Percentiles rank a stretch among this genome's conserved stretches.
phyloP scores from a whole-genome alignment of 192 early-diverging fungal species.

The Backusella tarrabulga region DNA sequence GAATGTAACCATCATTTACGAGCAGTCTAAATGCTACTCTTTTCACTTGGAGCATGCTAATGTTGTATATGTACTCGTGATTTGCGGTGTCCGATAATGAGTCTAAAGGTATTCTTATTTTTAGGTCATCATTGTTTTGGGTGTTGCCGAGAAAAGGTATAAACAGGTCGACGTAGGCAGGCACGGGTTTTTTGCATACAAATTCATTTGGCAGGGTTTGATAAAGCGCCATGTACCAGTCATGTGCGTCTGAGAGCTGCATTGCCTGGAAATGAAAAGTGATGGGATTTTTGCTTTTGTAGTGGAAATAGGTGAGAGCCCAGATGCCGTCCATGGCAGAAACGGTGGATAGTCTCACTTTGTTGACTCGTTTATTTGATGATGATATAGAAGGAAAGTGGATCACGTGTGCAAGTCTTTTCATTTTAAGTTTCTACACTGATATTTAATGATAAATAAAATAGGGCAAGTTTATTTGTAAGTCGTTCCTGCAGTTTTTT shows the following conservation, averaged over 20 bases:
- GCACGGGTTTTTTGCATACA: not conserved
- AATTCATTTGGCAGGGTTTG: not conserved
- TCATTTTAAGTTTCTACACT: not conserved
- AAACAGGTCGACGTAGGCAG: constrained; percentile 6
- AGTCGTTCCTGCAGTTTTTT: not conserved
- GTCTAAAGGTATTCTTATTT: not conserved
- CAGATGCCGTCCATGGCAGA: not conserved
- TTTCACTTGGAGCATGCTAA: not conserved
- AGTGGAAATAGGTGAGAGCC: not conserved
- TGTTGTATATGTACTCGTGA: not conserved
- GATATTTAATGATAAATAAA: not conserved
- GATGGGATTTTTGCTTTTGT: not conserved
- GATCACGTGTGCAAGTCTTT: constrained; percentile 1
- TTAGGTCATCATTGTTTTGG: not conserved
- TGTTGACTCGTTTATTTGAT: not conserved
- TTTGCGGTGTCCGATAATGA: not conserved
- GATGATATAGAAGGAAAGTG: not conserved
- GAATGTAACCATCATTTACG: not conserved
- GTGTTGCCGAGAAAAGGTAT: not conserved
- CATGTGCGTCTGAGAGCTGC: not conserved
- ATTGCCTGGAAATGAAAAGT: constrained; percentile 1
- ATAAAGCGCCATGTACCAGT: constrained; percentile 8
- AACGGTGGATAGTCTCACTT: not conserved
- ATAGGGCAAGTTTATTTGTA: not conserved
- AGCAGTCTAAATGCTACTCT: not conserved